Evolutionary conservation across 2,329 filamentous ascomycete species (phyloP).

Genomic region (Tricladium varicosporioides): DNA sequence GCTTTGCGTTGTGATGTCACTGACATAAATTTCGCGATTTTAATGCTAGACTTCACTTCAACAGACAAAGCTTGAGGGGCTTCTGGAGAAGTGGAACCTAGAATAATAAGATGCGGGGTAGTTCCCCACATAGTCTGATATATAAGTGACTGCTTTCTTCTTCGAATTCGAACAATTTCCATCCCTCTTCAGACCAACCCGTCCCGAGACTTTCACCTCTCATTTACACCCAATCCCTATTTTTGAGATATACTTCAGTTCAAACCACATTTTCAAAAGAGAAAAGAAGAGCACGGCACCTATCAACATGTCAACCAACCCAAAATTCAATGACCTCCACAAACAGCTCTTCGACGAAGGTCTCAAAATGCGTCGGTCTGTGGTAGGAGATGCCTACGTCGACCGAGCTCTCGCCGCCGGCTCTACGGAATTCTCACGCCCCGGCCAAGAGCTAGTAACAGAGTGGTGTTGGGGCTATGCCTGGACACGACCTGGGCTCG

Average conservation of each 20-base stretch:
- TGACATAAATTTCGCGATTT: background rate
- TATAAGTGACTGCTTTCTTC: background rate
- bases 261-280: too few relatives aligned
- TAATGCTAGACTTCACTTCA: background rate
- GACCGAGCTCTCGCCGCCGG: constrained; percentile 54
- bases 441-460: background rate
- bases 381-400: constrained; percentile 61
- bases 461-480: background rate
- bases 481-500: background rate
- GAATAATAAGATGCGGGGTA: background rate
- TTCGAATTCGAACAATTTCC: background rate
- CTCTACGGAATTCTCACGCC: constrained; percentile 54
- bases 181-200: background rate
- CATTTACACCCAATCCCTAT: background rate
- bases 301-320: constrained; percentile 40
- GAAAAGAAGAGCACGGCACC: too few relatives aligned
- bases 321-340: constrained; percentile 42
- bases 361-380: constrained; percentile 56
- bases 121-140: background rate
- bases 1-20: background rate
- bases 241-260: too few relatives aligned
- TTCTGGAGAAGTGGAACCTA: background rate
- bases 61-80: background rate
- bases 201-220: background rate
- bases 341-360: constrained; percentile 59